Conservation (phyloP, 768 basidiomycete genomes). For the Artomyces pyxidatus region DNA sequence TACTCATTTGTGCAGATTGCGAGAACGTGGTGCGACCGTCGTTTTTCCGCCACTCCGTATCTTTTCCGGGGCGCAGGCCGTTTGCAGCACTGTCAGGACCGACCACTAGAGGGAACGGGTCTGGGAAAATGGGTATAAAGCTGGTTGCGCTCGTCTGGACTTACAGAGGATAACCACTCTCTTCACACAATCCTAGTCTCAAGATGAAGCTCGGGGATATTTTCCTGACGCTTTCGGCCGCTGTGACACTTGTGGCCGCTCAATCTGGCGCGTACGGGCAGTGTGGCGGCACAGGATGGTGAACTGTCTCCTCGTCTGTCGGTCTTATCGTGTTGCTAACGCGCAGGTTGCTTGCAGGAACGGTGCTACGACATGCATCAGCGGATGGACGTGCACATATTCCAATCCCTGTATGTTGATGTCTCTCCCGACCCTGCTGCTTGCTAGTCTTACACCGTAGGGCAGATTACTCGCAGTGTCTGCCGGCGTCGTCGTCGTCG, state of each 20-base stretch:
- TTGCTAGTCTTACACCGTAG: not conserved
- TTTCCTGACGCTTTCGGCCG: slow-evolving; percentile 15
- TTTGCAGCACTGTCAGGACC: too few species aligned
- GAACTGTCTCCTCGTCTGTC: slow-evolving; percentile 10
- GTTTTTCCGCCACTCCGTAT: slow-evolving; percentile 19
- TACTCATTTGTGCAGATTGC: too few species aligned
- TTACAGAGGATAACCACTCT: too few species aligned
- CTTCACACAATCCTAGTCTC: too few species aligned
- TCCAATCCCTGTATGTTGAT: slow-evolving; percentile 33
- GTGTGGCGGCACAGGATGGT: slow-evolving; percentile 47
- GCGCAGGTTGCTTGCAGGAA: slow-evolving; percentile 26
- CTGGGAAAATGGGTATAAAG: too few species aligned
- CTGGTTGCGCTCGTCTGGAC: too few species aligned
- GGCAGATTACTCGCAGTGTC: slow-evolving; percentile 43
- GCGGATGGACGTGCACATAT: slow-evolving; percentile 35
- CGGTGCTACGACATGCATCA: slow-evolving; percentile 40
- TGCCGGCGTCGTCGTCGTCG: slow-evolving; percentile 27
- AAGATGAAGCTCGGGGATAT: not conserved
- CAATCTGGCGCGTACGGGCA: slow-evolving; percentile 37
- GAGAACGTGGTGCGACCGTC: too few species aligned
- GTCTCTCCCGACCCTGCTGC: slow-evolving; percentile 5
- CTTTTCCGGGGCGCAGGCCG: slow-evolving; percentile 10
- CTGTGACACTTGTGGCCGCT: slow-evolving; percentile 22
- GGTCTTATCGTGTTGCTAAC: not conserved
- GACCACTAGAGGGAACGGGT: too few species aligned